Base-by-base conservation (phyloP, 2,329 filamentous ascomycete species). In the Emergomyces pasteurianus region DNA sequence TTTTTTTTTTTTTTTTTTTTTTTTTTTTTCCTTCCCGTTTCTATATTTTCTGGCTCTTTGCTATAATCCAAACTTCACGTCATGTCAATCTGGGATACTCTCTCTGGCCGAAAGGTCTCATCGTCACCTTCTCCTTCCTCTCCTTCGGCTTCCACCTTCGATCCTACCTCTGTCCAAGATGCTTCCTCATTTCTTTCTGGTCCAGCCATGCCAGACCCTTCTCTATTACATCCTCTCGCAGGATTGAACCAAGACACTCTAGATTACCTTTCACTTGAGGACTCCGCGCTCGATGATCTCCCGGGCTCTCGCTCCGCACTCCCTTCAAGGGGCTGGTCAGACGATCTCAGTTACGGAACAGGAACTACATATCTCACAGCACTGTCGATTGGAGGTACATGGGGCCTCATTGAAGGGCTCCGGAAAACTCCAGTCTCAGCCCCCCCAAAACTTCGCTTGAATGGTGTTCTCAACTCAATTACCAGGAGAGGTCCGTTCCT, bases 291-390 rank as follows among this genome's bases (percentile, higher is more conserved):
- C 62, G 91, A 90, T 64, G 86, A 95, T 70, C 83, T 95, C 23
- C 91, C 92, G 56, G 92, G 91, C 70, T 83, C 86, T 62, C 88
- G 89, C 73, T 95, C 92, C 50, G 88, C 92, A 60, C 83, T 99
- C 60, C 94, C 95, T 50, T 96, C 92, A 61, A 87, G 94, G 74
- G 94, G 94, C 73, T 99, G 95, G 86, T 95, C 92, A 63, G 94
- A 99, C 73, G 94, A 99, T 75, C 84, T 99, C 63, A 97, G 94
- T 78, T 99, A 99, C 75, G 94, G 95, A 71, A 95, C 94, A 26
- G 94, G 94, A 69, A 86, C 92, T 64, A 96, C 91, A 72, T 99
- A 99, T 73, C 81, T 99, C 63, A 80, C 89, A n/a, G 94, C 89
- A 7, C 80, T 99, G 69, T 83, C 87, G 47, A 73, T 95, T 66